Base-by-base conservation (phyloP, 2,329 filamentous ascomycete genomes). In the Triangularia verruculosa region DNA sequence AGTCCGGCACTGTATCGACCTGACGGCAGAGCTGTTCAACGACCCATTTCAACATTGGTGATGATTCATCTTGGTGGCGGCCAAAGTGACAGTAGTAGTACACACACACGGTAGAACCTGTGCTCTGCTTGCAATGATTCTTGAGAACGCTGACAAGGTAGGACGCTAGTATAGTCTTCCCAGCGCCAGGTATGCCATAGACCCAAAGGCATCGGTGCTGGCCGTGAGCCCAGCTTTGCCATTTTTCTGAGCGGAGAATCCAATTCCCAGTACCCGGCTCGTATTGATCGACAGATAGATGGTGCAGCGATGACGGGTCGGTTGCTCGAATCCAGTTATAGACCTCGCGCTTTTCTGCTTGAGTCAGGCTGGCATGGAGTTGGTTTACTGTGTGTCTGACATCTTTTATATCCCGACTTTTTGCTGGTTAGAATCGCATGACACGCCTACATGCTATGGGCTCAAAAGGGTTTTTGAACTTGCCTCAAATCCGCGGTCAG, bases 1-100 rank as follows among this genome's bases (percentile, higher is more conserved):
- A 69, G 7, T 28, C 9, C 9, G 27, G 27, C 27, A 9, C 27
- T 28, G 27, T 28, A 28, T 56, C 6, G 17, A 22, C n/a, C n/a
- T n/a, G n/a, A n/a, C n/a, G n/a, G n/a, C n/a, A n/a, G n/a, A n/a
- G n/a, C n/a, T n/a, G n/a, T n/a, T n/a, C n/a, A n/a, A n/a, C n/a
- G n/a, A n/a, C n/a, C n/a, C n/a, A n/a, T n/a, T n/a, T n/a, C n/a
- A n/a, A n/a, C n/a, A n/a, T n/a, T n/a, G n/a, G n/a, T n/a, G n/a
- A n/a, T n/a, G n/a, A n/a, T 57, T 75, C 73, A 22, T 75, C 73
- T 8, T 69, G 69, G 7, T 66, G 55, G 15, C 71, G 68, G 22
- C 70, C 68, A 32, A 72, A 66, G 22, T 70, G 67, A 52, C 73
- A 75, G 53, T 76, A 75, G 32, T 75, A 76, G 57, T 73, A 75